These are phyloP conservation scores for Wickerhamiella australiensis DNA, from an alignment of 805 yeast genomes.

Conservation along the genomic window DNA sequence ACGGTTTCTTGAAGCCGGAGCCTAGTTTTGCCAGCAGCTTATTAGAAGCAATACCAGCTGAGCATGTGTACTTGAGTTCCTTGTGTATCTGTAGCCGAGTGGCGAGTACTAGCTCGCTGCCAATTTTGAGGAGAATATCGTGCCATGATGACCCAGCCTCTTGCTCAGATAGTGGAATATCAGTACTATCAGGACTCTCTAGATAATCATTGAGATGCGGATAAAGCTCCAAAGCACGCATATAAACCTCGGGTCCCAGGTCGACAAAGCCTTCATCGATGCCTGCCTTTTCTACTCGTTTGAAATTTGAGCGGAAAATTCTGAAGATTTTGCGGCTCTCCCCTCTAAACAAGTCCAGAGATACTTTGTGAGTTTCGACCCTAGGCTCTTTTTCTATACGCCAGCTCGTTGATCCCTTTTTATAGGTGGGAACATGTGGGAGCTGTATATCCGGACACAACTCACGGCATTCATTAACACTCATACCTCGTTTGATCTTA, in stretches of 20 bases:
- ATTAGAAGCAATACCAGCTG: constrained; percentile 73
- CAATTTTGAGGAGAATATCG: constrained; percentile 57
- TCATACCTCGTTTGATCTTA: constrained; percentile 73
- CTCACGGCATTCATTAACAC: constrained; percentile 49
- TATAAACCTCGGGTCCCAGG: constrained; percentile 53
- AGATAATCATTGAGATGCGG: constrained; percentile 37
- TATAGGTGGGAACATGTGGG: constrained; percentile 90
- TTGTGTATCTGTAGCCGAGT: constrained; percentile 42
- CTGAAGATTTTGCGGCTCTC: constrained; percentile 70
- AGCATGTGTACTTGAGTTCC: constrained; percentile 67
- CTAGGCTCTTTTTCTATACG: constrained; percentile 45
- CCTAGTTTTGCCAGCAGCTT: constrained; percentile 79
- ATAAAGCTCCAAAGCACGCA: constrained; percentile 32
- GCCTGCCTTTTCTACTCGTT: constrained; percentile 79
- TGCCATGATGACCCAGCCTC: constrained; percentile 46
- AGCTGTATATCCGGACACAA: constrained; percentile 67
- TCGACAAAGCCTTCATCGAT: constrained; percentile 90
- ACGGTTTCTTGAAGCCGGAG: constrained; percentile 74
- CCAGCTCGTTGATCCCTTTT: constrained; percentile 78
- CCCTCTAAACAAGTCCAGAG: constrained; percentile 80
- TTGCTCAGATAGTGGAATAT: constrained; percentile 13
- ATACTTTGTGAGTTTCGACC: constrained; percentile 55
- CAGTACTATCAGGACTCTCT: constrained; percentile 13
- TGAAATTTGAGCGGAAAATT: constrained; percentile 50
- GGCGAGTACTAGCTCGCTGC: constrained; percentile 44